Conservation (phyloP, 2,329 filamentous ascomycete genomes). For the Esteya vermicola region DNA sequence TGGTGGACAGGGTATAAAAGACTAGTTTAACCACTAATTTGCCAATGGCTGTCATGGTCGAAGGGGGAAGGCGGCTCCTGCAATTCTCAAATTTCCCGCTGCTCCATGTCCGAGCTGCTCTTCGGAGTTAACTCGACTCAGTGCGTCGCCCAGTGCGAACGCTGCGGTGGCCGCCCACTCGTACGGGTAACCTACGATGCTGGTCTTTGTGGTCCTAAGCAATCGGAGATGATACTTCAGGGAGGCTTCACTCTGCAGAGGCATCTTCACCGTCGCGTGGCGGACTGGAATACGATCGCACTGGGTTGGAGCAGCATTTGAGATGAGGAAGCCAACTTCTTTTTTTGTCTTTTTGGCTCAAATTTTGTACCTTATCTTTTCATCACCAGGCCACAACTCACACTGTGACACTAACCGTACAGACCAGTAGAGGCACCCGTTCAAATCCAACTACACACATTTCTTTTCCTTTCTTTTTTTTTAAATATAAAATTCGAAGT, state of each 20-base stretch:
- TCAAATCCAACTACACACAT: not conserved
- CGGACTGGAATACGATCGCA: conserved; percentile 53
- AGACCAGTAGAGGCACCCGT: too few relatives aligned
- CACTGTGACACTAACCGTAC: too few relatives aligned
- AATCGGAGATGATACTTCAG: conserved; percentile 55
- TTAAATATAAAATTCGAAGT: too few relatives aligned
- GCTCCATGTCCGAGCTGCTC: conserved; percentile 41
- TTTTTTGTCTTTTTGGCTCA: too few relatives aligned
- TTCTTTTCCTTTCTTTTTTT: conserved; percentile 9
- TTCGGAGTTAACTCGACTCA: conserved; percentile 20
- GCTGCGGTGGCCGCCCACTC: conserved; percentile 52
- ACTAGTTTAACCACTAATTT: not conserved
- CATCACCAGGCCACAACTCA: too few relatives aligned
- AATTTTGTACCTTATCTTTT: not conserved
- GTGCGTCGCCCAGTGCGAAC: conserved; percentile 53
- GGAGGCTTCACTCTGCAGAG: conserved; percentile 62
- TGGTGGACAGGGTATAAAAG: conserved; percentile 4
- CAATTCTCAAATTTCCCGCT: conserved; percentile 29
- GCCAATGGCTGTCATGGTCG: conserved; percentile 11
- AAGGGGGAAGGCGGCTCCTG: conserved; percentile 20
- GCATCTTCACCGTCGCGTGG: conserved; percentile 55
- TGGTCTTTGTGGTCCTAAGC: conserved; percentile 44
- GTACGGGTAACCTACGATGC: conserved; percentile 52
- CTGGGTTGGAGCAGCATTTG: conserved; percentile 41
- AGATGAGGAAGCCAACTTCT: conserved; percentile 38